These are phyloP conservation scores for Desmodesmus armatus DNA, from an alignment of 139 green algal species.

Conservation along the genomic window DNA sequence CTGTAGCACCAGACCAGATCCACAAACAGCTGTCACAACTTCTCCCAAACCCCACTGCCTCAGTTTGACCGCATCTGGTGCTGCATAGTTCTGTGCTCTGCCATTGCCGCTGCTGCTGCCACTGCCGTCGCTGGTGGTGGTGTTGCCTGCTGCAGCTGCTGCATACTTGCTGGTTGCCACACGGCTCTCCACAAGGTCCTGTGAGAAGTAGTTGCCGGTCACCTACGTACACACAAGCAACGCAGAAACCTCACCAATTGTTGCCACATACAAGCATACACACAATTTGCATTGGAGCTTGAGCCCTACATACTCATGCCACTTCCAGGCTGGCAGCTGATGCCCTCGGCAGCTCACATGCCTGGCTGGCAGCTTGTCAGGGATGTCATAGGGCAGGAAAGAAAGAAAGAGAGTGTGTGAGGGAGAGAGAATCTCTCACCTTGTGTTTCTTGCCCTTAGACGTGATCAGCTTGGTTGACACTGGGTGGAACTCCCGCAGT, in stretches of 20 bases:
- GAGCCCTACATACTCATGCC: too few relatives aligned
- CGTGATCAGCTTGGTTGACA: constrained; percentile 61
- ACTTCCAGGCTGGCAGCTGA: too few relatives aligned
- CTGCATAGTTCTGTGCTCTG: background rate
- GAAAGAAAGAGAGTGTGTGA: too few relatives aligned
- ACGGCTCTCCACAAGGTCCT: constrained; percentile 22
- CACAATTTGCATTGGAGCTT: too few relatives aligned
- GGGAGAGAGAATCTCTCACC: too few relatives aligned
- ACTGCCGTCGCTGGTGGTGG: background rate
- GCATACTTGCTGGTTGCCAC: constrained; percentile 61
- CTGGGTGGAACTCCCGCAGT: constrained; percentile 63
- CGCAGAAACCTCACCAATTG: too few relatives aligned
- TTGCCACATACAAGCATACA: too few relatives aligned
- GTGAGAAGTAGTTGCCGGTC: constrained; percentile 21
- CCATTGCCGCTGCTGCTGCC: background rate
- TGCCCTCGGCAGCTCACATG: too few relatives aligned
- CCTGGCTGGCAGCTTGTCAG: too few relatives aligned
- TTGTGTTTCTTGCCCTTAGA: constrained; percentile 59
- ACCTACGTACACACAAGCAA: too few relatives aligned
- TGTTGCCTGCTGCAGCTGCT: too few relatives aligned
- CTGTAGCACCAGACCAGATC: constrained; percentile 39
- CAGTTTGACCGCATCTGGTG: constrained; percentile 25
- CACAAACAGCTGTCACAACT: constrained; percentile 51
- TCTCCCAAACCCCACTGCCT: constrained; percentile 59
- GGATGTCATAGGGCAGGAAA: too few relatives aligned